Base-by-base conservation (phyloP, 805 yeast genomes). In the Cyberlindnera saturnus region DNA sequence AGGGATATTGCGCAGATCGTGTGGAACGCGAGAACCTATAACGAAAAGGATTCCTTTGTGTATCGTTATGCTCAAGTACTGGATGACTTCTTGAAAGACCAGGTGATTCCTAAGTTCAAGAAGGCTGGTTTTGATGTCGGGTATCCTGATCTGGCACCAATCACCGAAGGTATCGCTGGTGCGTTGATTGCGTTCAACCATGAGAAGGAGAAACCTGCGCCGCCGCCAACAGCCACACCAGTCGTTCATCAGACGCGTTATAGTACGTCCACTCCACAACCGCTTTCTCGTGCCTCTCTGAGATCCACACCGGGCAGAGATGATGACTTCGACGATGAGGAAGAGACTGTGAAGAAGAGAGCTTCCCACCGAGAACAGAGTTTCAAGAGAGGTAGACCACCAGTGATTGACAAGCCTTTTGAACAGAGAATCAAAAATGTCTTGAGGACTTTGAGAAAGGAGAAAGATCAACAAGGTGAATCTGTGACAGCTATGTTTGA, bases 391-490 rank as follows among this genome's bases (percentile, higher is more conserved):
- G 96, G 96, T 16, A 74, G 96, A 54, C 96, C 96, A 5, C 96
- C 96, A 2, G 83, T 87, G 44, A 87, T 88, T 39, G 96, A 86
- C 61, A 83, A 81, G 59, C 95, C 96, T 6, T 90, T 84, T 62
- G 97, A 93, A 64, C 88, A 88, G 58, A 73, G 97, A 49, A 89
- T 91, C 64, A 90, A 91, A 62, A 81, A 87, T 51, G 81, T 93
- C 32, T 66, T 93, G 70, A 79, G 95, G 60, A 81, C 78, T 39
- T 70, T 93, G 58, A 86, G 89, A 57, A 86, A 86, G 57, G 81
- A 84, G 46, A 74, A 77, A 36, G 80, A 75, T 53, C 69, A 70
- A 1, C 68, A 68, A 36, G 71, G 71, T 11, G 72, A 70, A 37
- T 67, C 74, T 31, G 64, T 86, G 35, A 75, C 81, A n/a, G 58